phyloP scores from a whole-genome alignment of 1,284 basidiomycete species.

The Tremellales sp. region DNA sequence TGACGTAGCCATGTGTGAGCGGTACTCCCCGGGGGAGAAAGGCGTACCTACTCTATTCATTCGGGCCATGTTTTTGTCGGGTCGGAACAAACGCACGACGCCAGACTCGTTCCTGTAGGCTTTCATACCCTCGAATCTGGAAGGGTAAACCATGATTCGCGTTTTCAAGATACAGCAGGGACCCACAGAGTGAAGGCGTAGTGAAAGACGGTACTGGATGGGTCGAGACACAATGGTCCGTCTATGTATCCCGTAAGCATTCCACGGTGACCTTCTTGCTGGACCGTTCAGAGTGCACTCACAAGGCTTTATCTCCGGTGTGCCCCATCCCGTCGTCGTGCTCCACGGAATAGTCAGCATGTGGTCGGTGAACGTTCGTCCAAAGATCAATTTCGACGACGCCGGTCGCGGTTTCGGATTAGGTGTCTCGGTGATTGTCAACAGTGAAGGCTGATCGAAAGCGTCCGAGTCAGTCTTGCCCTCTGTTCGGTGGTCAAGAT shows the following conservation, averaged over 20 bases:
- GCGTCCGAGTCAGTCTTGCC: neutral
- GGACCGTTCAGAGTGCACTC: constrained; percentile 29
- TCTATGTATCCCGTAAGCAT: too few relatives aligned
- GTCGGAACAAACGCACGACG: constrained; percentile 83
- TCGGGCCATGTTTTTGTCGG: constrained; percentile 92
- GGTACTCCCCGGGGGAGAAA: constrained; percentile 19
- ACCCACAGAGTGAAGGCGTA: constrained; percentile 63
- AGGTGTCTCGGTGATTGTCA: constrained; percentile 55
- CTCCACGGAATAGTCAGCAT: constrained; percentile 87
- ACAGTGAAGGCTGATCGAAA: constrained; percentile 48
- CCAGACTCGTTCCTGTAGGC: constrained; percentile 81
- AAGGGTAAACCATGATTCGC: neutral
- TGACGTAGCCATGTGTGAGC: constrained; percentile 1
- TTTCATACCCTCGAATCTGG: constrained; percentile 88
- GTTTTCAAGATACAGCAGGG: neutral
- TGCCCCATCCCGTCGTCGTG: constrained; percentile 68
- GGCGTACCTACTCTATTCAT: constrained; percentile 52
- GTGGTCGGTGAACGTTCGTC: constrained; percentile 72
- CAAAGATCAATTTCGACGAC: constrained; percentile 52
- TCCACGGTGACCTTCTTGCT: neutral
- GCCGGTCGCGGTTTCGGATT: constrained; percentile 49
- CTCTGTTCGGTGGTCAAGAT: constrained; percentile 3
- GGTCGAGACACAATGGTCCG: constrained; percentile 69
- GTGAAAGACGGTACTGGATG: constrained; percentile 84
- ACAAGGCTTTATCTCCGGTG: constrained; percentile 82